Conservation (phyloP, 345 rosid genomes). For the Populus simonii region DNA sequence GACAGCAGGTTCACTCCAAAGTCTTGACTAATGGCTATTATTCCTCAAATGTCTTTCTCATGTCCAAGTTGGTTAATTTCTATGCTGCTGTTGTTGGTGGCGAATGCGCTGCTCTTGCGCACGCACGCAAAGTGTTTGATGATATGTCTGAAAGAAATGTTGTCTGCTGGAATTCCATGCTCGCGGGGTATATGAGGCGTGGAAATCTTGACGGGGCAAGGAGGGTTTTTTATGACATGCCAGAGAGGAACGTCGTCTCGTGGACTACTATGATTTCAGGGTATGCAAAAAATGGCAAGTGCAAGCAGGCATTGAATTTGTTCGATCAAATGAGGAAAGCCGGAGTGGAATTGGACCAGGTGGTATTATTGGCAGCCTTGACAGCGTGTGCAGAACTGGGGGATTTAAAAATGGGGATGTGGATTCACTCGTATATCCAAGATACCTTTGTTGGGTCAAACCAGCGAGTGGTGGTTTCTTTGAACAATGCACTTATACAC, state of each 20-base stretch:
- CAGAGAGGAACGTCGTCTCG: slow-evolving; percentile 37
- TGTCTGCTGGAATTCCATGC: slow-evolving; percentile 42
- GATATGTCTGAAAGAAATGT: slow-evolving; percentile 37
- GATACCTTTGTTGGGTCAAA: slow-evolving; percentile 8
- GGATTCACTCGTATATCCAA: slow-evolving; percentile 35
- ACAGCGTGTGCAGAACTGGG: slow-evolving; percentile 45
- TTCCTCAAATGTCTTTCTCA: slow-evolving; percentile 33
- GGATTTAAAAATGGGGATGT: slow-evolving; percentile 34
- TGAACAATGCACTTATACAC: slow-evolving; percentile 42
- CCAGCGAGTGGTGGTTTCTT: slow-evolving; percentile 24
- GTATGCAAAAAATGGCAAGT: slow-evolving; percentile 28
- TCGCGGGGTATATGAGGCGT: slow-evolving; percentile 30
- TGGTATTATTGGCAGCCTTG: slow-evolving; percentile 33
- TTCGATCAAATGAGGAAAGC: slow-evolving; percentile 38
- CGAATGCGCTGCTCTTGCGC: slow-evolving; percentile 6
- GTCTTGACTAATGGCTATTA: slow-evolving; percentile 36
- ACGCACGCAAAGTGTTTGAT: slow-evolving; percentile 38
- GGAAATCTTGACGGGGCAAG: slow-evolving; percentile 30
- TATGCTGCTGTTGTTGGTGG: slow-evolving; percentile 20
- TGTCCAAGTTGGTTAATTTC: slow-evolving; percentile 47
- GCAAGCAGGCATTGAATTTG: slow-evolving; percentile 36
- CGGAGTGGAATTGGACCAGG: slow-evolving; percentile 32
- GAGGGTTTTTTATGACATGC: slow-evolving; percentile 36
- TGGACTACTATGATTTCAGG: slow-evolving; percentile 45
- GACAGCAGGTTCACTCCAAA: slow-evolving; percentile 47